Evolutionary conservation across 139 green algal genomes (phyloP).

Genomic region (Micractinium sp.): DNA sequence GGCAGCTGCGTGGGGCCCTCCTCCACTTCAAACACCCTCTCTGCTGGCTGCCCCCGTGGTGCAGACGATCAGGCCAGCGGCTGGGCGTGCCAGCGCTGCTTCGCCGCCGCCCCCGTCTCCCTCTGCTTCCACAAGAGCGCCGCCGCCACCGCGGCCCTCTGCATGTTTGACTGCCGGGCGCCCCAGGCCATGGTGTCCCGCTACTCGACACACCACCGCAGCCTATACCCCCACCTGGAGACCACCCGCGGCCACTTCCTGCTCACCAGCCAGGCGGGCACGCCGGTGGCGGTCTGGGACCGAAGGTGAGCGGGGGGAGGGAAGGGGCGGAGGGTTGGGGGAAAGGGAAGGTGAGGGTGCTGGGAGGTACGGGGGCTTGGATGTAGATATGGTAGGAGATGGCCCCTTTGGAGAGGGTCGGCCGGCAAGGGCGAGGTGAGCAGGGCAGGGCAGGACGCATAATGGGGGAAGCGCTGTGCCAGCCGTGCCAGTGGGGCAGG

Average conservation of each 20-base stretch:
- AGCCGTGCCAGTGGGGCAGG: no score
- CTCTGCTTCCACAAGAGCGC: slow-evolving; percentile 57
- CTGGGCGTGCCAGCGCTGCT: slow-evolving; percentile 36
- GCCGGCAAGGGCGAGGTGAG: not conserved
- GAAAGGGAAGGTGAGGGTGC: no score
- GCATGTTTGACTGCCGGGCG: slow-evolving; percentile 25
- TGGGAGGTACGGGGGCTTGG: no score
- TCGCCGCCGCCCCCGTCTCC: not conserved
- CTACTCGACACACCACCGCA: slow-evolving; percentile 50
- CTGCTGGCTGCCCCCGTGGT: not conserved
- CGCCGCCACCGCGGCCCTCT: slow-evolving; percentile 13
- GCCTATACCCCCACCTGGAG: slow-evolving; percentile 48
- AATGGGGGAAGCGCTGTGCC: not conserved
- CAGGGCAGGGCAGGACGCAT: not conserved
- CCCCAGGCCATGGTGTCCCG: slow-evolving; percentile 36
- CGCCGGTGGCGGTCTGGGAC: slow-evolving; percentile 48
- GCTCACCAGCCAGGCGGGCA: slow-evolving; percentile 52
- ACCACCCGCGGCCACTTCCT: slow-evolving; percentile 45
- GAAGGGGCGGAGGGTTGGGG: not conserved
- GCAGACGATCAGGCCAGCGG: slow-evolving; percentile 38
- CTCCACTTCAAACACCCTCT: not conserved
- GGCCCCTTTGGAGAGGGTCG: not conserved
- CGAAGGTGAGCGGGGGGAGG: slow-evolving; percentile 16
- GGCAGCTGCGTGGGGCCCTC: no score
- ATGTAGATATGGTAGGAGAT: no score